Evolutionary conservation across 192 early-diverging fungal genomes (phyloP).

Genomic region (Coemansia sp.): DNA sequence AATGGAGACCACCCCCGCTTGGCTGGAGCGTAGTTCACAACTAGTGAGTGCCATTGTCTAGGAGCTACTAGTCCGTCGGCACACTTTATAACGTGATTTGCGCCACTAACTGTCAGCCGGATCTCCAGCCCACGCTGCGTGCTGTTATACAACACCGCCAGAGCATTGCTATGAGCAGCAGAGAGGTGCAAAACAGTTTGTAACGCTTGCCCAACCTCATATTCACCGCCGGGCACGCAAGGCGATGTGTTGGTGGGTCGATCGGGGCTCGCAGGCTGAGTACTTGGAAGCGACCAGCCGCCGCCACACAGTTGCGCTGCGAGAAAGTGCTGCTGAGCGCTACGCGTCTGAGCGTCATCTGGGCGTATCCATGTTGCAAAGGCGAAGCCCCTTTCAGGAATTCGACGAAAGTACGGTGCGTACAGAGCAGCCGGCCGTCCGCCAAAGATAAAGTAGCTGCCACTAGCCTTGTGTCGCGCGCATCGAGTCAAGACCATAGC

Average conservation of each 20-base stretch:
- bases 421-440: conserved; percentile 12
- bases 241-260: conserved; percentile 3
- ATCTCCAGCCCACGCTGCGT: conserved; percentile 20
- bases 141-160: conserved; percentile 16
- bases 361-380: conserved; percentile 34
- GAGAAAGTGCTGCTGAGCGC: conserved; percentile 27
- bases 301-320: conserved; percentile 7
- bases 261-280: conserved; percentile 2
- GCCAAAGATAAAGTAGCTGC: conserved; percentile 38
- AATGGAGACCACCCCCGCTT: conserved; percentile 52
- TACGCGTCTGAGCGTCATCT: background rate
- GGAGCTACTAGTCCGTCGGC: conserved; percentile 19
- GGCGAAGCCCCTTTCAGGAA: conserved; percentile 39
- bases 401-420: conserved; percentile 22
- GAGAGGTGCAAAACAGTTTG: conserved; percentile 19
- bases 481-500: conserved; percentile 20
- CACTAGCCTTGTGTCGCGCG: conserved; percentile 11
- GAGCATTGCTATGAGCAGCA: background rate
- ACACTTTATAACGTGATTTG: conserved; percentile 18
- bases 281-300: conserved; percentile 8
- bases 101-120: conserved; percentile 13
- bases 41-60: conserved; percentile 28
- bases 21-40: conserved; percentile 30
- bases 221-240: background rate
- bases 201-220: background rate